Conservation (phyloP, 2,329 filamentous ascomycete genomes). For the Trichoderma harzianum region DNA sequence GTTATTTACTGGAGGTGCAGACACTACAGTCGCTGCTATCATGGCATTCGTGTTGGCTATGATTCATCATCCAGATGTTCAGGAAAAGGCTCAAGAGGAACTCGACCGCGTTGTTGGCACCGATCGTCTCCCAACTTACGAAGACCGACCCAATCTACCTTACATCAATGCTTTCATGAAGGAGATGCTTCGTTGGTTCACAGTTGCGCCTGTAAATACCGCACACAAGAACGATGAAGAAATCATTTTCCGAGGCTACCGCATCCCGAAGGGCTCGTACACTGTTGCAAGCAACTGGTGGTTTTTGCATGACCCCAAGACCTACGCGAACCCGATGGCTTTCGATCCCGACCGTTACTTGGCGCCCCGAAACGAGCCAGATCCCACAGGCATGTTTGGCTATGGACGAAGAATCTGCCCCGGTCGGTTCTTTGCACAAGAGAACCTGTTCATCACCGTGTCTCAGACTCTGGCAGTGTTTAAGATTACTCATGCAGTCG, state of each 20-base stretch:
- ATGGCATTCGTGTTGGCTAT: not conserved
- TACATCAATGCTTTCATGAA: slow-evolving; percentile 25
- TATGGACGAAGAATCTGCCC: slow-evolving; percentile 37
- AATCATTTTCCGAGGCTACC: not conserved
- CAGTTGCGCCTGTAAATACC: not conserved
- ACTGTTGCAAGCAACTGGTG: not conserved
- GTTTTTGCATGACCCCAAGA: not conserved
- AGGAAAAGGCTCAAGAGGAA: not conserved
- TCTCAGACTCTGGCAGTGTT: slow-evolving; percentile 47
- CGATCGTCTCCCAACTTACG: not conserved
- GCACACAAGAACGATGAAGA: not conserved
- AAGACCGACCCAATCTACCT: slow-evolving; percentile 19
- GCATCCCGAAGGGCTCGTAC: not conserved
- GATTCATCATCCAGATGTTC: not conserved
- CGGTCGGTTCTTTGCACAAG: slow-evolving; percentile 32
- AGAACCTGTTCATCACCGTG: slow-evolving; percentile 31
- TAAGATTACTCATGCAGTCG: slow-evolving; percentile 31
- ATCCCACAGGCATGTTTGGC: slow-evolving; percentile 27
- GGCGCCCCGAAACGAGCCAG: not conserved
- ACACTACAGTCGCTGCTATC: not conserved
- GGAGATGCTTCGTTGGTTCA: slow-evolving; percentile 24
- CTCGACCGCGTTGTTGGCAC: not conserved
- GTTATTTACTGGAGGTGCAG: not conserved
- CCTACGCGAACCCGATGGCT: not conserved
- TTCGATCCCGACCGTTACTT: slow-evolving; percentile 10